Evolutionary conservation across 2,329 filamentous ascomycete genomes (phyloP).

Genomic region (Colletotrichum noveboracense): DNA sequence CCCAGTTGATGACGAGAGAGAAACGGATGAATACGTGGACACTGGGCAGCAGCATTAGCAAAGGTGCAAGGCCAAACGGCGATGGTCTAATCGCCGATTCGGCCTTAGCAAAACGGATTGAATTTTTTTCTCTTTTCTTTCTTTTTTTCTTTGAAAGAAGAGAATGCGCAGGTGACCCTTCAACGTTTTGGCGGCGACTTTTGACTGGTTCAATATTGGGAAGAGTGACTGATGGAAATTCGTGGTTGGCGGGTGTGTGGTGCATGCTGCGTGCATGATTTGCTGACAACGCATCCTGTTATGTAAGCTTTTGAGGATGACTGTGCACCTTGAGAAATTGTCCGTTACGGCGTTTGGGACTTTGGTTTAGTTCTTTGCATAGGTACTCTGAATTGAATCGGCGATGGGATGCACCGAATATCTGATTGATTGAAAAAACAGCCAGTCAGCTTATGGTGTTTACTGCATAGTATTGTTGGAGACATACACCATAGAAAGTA

Average conservation of each 20-base stretch:
- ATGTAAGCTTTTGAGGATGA: not conserved
- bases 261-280: not conserved
- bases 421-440: not conserved
- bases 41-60: not conserved
- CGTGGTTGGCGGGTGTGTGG: not conserved
- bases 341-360: not conserved
- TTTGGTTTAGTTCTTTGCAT: not conserved
- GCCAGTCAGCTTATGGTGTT: not conserved
- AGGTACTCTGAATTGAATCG: not conserved
- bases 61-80: not conserved
- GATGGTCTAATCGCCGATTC: not conserved
- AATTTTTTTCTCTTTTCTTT: not conserved
- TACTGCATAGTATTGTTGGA: not conserved
- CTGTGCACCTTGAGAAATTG: not conserved
- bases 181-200: not conserved
- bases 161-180: not conserved
- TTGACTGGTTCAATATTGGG: not conserved
- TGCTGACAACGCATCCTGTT: not conserved
- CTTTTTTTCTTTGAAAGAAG: not conserved
- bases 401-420: not conserved
- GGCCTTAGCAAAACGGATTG: not conserved
- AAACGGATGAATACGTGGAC: not conserved
- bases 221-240: not conserved
- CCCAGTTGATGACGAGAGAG: not conserved
- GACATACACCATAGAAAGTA: not conserved